Base-by-base conservation (phyloP, 2,329 filamentous ascomycete genomes). In the Pestalotiopsis sp. region DNA sequence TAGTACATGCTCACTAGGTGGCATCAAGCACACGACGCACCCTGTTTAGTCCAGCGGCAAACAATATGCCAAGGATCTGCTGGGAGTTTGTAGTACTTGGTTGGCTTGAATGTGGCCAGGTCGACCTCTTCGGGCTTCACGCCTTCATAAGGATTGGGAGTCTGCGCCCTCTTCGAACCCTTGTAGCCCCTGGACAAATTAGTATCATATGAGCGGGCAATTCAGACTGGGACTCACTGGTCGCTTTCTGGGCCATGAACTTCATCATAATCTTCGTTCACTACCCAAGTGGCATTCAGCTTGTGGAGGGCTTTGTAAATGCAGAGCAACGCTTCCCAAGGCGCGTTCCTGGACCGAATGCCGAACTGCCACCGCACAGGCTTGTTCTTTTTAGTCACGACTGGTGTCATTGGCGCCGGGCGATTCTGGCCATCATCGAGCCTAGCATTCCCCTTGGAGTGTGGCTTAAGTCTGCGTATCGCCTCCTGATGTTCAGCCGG, bases 291-390 rank as follows among this genome's bases (percentile, higher is more conserved):
- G 13, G 94, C 96, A 39, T 94, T 94, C 75, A 98, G 90, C 72
- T 94, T 94, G 69, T 90, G 86, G 57, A 99, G 83, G 0, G 96
- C 94, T 78, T 95, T 94, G 84, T 98, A 98, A 67, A 99, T 96
- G 75, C 95, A 98, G 30, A 97, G 84, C 79, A 99, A 92, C 0
- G 96, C 96, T 78, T 99, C 96, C 74, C 94, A 94, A 0, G 96
- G 96, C 67, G 94, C 92, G 75, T 98, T 99, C 62, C 96, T 90
- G 59, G 94, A 97, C 48, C 96, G 89, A 70, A 99, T 99, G 67
- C 96, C 96, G 77, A 99, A 99, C 78, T 99, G 96, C 96, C 96
- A 99, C 72, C 95, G 93, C 17, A 94, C 93, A 1, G 92, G 92
- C 75, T 93, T 94, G 4, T 85, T 81, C 78, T 93, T 94, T 82